Base-by-base conservation (phyloP, 805 yeast species). In the Lachancea dasiensis region DNA sequence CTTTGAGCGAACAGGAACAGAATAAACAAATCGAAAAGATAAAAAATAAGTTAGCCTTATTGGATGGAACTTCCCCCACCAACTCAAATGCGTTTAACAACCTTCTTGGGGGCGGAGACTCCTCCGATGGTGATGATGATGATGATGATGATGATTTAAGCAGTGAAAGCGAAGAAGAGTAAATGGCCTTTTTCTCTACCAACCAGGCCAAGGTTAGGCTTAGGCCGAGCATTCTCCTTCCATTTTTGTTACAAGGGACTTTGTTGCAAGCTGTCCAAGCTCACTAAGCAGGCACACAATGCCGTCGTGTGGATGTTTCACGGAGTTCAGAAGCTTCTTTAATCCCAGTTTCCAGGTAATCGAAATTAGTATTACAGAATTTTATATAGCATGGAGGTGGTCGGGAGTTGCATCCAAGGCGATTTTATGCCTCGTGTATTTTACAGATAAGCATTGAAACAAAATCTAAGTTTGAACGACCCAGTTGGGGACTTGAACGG, bases 131-230 rank as follows among this genome's bases (percentile, higher is more conserved):
- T 25, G 52, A 55, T 38, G 66, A 59, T 38, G 63, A n/a, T n/a
- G n/a, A n/a, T n/a, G n/a, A 61, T 24, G 64, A 58, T 31, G 67
- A 65, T 25, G 65, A 61, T 31, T 72, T 67, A 41, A 77, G 76
- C 47, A 81, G 79, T 40, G 78, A 72, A 59, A 77, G 83, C 56
- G 89, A 81, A 61, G 90, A 82, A 62, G 89, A 81, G 60, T 79
- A 61, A 58, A 17, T n/a, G n/a, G n/a, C n/a, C n/a, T n/a, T n/a
- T n/a, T n/a, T n/a, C n/a, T n/a, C n/a, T n/a, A n/a, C n/a, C n/a
- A n/a, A n/a, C n/a, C n/a, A n/a, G n/a, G n/a, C n/a, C n/a, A n/a
- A n/a, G n/a, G n/a, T n/a, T n/a, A n/a, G n/a, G n/a, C n/a, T n/a
- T n/a, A n/a, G n/a, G n/a, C n/a, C n/a, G n/a, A n/a, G n/a, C n/a